Percentiles rank a stretch among this genome's conserved stretches.
Evolutionary conservation across 768 basidiomycete genomes (phyloP).

Genomic region (Pleurotus tuoliensis): DNA sequence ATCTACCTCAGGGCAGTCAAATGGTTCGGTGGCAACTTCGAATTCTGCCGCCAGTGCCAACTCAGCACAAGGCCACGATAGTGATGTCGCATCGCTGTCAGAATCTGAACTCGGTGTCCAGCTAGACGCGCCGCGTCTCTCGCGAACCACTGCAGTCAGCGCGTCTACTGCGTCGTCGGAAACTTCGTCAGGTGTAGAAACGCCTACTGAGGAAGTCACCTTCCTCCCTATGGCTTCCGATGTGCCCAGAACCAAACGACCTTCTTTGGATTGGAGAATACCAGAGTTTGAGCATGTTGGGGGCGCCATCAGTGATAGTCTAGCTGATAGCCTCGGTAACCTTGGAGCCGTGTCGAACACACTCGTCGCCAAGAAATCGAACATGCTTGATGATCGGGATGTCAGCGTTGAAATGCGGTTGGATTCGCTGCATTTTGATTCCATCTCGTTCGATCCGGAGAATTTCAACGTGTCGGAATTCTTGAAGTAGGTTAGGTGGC

Average conservation of each 20-base stretch:
- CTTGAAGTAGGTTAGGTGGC: not conserved
- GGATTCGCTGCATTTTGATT: slow-evolving; percentile 72
- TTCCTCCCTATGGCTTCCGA: slow-evolving; percentile 16
- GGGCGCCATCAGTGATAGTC: not conserved
- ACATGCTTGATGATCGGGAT: slow-evolving; percentile 26
- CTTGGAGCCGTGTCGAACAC: too few species aligned
- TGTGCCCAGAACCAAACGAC: not conserved
- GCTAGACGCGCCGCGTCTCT: slow-evolving; percentile 1
- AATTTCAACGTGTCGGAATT: slow-evolving; percentile 32
- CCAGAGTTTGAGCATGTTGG: slow-evolving; percentile 2
- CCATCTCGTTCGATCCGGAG: slow-evolving; percentile 63
- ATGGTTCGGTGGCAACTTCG: slow-evolving; percentile 1
- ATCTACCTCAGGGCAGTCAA: slow-evolving; percentile 4
- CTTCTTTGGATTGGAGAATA: slow-evolving; percentile 1
- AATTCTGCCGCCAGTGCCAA: slow-evolving; percentile 13
- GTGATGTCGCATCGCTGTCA: slow-evolving; percentile 3
- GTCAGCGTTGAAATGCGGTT: slow-evolving; percentile 61
- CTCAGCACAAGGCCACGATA: not conserved
- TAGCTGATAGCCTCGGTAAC: not conserved
- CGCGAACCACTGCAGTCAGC: slow-evolving; percentile 6
- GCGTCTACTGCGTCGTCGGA: not conserved
- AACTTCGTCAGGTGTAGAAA: slow-evolving; percentile 2
- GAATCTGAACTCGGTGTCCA: slow-evolving; percentile 5
- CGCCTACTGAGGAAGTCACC: slow-evolving; percentile 11
- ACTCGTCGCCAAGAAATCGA: not conserved